A percentile compares a stretch with the other conserved stretches of the same genome.
Conservation (phyloP, 371 early-diverging fungal species). For the Mortierella sp. region DNA sequence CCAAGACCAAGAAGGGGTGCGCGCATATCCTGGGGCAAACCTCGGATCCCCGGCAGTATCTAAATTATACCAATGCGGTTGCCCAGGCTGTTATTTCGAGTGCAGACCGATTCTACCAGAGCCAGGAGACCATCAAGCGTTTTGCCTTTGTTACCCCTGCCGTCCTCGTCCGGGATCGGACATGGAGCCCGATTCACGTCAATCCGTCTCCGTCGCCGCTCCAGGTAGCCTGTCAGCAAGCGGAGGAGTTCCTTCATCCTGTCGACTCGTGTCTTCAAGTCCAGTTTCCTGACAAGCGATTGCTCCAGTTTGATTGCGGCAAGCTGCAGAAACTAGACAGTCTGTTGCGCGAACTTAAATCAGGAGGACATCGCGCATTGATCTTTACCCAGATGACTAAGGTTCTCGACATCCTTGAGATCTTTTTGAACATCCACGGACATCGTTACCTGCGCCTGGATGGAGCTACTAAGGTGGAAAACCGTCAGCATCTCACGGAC, state of each 20-base stretch:
- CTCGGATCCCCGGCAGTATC: slow-evolving; percentile 36
- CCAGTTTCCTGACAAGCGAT: slow-evolving; percentile 86
- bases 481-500: slow-evolving; percentile 87
- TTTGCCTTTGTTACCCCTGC: slow-evolving; percentile 82
- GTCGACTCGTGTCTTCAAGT: slow-evolving; percentile 74
- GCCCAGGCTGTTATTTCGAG: slow-evolving; percentile 61
- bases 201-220: slow-evolving; percentile 13
- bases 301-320: slow-evolving; percentile 92
- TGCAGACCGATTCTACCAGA: slow-evolving; percentile 60
- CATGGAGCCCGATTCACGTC: slow-evolving; percentile 38
- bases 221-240: slow-evolving; percentile 18
- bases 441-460: slow-evolving; percentile 91
- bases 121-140: slow-evolving; percentile 65
- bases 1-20: slow-evolving; percentile 25
- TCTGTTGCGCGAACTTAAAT: slow-evolving; percentile 81
- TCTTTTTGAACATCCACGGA: slow-evolving; percentile 91
- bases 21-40: slow-evolving; percentile 28
- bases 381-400: slow-evolving; percentile 99
- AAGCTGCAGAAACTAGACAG: slow-evolving; percentile 88
- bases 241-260: slow-evolving; percentile 68
- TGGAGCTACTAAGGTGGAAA: slow-evolving; percentile 89
- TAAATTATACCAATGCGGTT: slow-evolving; percentile 45
- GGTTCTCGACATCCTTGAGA: slow-evolving; percentile 96
- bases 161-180: slow-evolving; percentile 59
- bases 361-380: slow-evolving; percentile 87